Percentiles rank a stretch among this genome's conserved stretches.
Conservation (phyloP, 2,329 filamentous ascomycete genomes). For the Helotiales sp. region DNA sequence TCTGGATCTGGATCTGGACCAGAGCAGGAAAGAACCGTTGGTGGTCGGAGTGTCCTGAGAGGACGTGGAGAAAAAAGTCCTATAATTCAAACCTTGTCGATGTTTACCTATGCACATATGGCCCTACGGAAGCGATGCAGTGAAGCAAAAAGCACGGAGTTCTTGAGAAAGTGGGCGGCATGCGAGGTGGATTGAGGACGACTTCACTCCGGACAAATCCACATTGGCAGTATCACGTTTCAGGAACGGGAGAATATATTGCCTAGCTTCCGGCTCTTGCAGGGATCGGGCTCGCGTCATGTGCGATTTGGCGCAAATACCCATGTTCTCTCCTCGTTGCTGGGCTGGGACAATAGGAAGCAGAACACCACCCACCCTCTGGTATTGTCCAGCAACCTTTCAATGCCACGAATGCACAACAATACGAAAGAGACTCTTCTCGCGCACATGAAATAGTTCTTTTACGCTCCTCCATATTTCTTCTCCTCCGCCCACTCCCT, state of each 20-base stretch:
- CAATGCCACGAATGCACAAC: slow-evolving; percentile 3
- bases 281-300: slow-evolving; percentile 9
- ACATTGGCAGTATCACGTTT: too few relatives aligned
- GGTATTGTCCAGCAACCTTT: slow-evolving; percentile 10
- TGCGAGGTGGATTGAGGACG: too few relatives aligned
- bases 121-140: too few relatives aligned
- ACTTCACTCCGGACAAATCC: too few relatives aligned
- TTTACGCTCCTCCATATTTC: background rate
- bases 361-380: background rate
- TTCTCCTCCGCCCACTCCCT: background rate
- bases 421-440: slow-evolving; percentile 1
- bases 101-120: too few relatives aligned
- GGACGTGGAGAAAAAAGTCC: too few relatives aligned
- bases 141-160: too few relatives aligned
- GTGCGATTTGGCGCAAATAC: slow-evolving; percentile 12
- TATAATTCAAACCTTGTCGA: too few relatives aligned
- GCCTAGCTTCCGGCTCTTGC: background rate
- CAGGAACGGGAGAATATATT: background rate
- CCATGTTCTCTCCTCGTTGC: slow-evolving; percentile 6
- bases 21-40: too few relatives aligned
- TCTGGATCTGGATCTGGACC: too few relatives aligned
- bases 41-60: too few relatives aligned
- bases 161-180: too few relatives aligned
- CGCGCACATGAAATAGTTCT: background rate
- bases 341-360: slow-evolving; percentile 10